phyloP scores from a whole-genome alignment of 2,329 filamentous ascomycete genomes.

The Fonsecaea erecta region DNA sequence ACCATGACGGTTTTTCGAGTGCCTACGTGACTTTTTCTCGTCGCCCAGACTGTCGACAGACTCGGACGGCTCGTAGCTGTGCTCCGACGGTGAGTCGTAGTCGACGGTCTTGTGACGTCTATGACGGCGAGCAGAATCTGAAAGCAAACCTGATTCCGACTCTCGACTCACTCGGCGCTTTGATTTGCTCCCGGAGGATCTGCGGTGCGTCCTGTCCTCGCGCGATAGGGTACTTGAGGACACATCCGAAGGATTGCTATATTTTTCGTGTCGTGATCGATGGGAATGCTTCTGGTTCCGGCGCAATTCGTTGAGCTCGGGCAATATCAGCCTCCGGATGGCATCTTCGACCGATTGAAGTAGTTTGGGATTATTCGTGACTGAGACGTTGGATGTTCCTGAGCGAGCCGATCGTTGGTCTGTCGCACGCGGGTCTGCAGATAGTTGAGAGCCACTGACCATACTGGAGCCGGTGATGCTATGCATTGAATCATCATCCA shows the following conservation, averaged over 20 bases:
- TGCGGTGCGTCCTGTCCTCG: conserved; percentile 59
- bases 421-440: conserved; percentile 55
- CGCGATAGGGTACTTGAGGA: conserved; percentile 61
- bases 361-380: conserved; percentile 83
- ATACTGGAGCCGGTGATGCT: conserved; percentile 66
- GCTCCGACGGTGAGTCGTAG: conserved; percentile 54
- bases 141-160: conserved; percentile 62
- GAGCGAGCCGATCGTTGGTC: conserved; percentile 65
- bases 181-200: conserved; percentile 58
- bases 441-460: conserved; percentile 59
- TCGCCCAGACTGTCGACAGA: conserved; percentile 56
- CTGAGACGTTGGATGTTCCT: conserved; percentile 69
- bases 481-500: conserved; percentile 57
- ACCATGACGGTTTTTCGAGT: conserved; percentile 56
- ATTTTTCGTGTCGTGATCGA: conserved; percentile 67
- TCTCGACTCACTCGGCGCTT: conserved; percentile 63
- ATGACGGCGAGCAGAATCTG: conserved; percentile 56
- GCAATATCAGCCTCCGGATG: conserved; percentile 84
- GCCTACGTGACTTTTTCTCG: conserved; percentile 58
- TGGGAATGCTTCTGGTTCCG: conserved; percentile 78
- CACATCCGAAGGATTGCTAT: conserved; percentile 65
- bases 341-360: conserved; percentile 92
- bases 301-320: conserved; percentile 88
- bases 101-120: conserved; percentile 60
- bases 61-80: conserved; percentile 50